Conservation (phyloP, 768 basidiomycete species). For the Calocybe cyanea region DNA sequence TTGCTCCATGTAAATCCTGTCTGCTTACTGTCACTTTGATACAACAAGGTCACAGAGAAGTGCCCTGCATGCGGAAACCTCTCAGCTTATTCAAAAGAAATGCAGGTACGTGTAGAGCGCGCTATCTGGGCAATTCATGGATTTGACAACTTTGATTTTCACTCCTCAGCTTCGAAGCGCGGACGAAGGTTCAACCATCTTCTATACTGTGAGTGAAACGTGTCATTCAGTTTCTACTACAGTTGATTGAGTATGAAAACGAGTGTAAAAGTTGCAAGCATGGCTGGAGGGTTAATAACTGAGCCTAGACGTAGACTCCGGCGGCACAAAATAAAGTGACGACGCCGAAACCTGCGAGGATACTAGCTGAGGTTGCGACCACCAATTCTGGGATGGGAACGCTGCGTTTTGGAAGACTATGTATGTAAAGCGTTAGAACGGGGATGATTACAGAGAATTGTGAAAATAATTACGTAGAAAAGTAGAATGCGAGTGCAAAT, state of each 20-base stretch:
- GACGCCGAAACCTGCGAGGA: conserved; percentile 83
- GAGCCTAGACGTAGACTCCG: conserved; percentile 73
- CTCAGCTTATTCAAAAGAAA: conserved; percentile 85
- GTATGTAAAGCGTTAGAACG: conserved; percentile 8
- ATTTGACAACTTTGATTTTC: conserved; percentile 1
- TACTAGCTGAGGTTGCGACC: conserved; percentile 69
- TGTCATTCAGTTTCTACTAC: conserved; percentile 2
- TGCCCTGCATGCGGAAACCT: conserved; percentile 85
- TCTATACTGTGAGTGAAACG: conserved; percentile 74
- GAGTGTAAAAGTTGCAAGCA: conserved; percentile 76
- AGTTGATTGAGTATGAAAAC: conserved; percentile 7
- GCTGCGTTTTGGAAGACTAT: conserved; percentile 75
- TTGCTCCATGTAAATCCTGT: neutral
- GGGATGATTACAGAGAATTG: conserved; percentile 3
- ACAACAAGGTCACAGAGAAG: conserved; percentile 79
- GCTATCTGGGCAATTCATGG: neutral
- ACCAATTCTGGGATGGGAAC: conserved; percentile 60
- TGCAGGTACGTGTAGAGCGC: conserved; percentile 53
- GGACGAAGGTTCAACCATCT: conserved; percentile 91
- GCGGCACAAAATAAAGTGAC: conserved; percentile 85
- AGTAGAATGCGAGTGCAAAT: conserved; percentile 87
- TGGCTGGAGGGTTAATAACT: conserved; percentile 84
- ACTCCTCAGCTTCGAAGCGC: conserved; percentile 70
- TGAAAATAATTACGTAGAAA: conserved; percentile 63
- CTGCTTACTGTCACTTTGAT: too few species aligned